These are phyloP conservation scores for Chaetomium olivaceum DNA, from an alignment of 2,329 filamentous ascomycete genomes.

Conservation along the genomic window DNA sequence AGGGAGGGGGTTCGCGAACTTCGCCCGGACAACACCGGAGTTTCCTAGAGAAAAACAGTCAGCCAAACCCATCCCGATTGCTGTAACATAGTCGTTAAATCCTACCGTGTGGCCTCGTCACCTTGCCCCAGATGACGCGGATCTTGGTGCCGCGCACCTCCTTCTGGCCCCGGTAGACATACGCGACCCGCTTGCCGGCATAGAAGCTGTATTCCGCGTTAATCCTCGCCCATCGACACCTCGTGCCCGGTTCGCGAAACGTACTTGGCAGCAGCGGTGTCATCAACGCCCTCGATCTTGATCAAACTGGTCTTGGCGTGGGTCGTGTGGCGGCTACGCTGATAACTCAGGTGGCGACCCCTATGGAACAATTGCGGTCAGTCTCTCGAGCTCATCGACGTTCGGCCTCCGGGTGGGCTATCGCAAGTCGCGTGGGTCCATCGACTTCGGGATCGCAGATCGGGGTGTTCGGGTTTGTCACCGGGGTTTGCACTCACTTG, in stretches of 20 bases:
- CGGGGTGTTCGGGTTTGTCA: conserved; percentile 20
- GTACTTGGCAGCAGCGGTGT: conserved; percentile 83
- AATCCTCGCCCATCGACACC: conserved; percentile 26
- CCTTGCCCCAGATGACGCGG: conserved; percentile 98
- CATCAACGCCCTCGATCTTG: conserved; percentile 98
- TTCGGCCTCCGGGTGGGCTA: conserved; percentile 13
- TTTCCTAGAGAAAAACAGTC: conserved; percentile 62
- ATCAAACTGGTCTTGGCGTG: conserved; percentile 91
- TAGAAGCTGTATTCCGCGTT: conserved; percentile 68
- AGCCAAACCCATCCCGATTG: conserved; percentile 7
- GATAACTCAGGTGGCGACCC: conserved; percentile 98
- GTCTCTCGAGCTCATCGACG: conserved; percentile 25
- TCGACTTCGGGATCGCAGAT: conserved; percentile 21
- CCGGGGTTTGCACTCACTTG: conserved; percentile 66
- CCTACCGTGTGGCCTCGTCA: conserved; percentile 91
- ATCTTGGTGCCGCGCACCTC: conserved; percentile 98
- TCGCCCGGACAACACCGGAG: conserved; percentile 95
- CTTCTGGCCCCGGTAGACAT: conserved; percentile 94
- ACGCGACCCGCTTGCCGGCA: conserved; percentile 97
- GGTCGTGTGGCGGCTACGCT: conserved; percentile 89
- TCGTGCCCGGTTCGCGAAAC: conserved; percentile 38
- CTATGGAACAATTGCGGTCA: conserved; percentile 48
- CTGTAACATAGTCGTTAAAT: background rate
- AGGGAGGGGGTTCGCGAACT: conserved; percentile 95
- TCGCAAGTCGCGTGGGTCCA: conserved; percentile 29